Conservation (phyloP, 257 asterid species). For the Penstemon eatonii region DNA sequence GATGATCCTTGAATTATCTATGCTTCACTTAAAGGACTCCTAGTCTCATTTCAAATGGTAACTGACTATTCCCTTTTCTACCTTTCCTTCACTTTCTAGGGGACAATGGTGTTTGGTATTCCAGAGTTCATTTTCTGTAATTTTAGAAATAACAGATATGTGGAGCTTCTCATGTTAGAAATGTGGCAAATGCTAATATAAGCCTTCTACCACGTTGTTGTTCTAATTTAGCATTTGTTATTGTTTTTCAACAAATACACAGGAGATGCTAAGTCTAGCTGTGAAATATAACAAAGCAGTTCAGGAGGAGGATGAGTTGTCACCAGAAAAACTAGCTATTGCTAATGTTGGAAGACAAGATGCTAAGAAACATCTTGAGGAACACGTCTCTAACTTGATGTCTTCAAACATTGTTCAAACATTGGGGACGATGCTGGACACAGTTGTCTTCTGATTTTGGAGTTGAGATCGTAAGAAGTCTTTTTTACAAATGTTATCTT, state of each 20-base stretch:
- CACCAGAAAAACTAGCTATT: slow-evolving; percentile 89
- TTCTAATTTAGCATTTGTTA: not conserved
- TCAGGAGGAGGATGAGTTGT: slow-evolving; percentile 90
- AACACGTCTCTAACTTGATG: slow-evolving; percentile 91
- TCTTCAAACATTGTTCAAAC: slow-evolving; percentile 94
- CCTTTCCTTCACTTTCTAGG: not conserved
- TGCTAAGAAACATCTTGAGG: slow-evolving; percentile 96
- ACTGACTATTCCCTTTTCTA: not conserved
- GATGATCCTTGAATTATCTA: not conserved
- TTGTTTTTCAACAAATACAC: slow-evolving; percentile 31
- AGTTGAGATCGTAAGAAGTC: not conserved
- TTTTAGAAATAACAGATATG: not conserved
- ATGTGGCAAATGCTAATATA: not conserved
- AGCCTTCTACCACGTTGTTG: slow-evolving; percentile 3
- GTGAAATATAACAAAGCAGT: slow-evolving; percentile 92
- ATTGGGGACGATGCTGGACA: slow-evolving; percentile 89
- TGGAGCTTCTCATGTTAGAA: not conserved
- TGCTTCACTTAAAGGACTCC: not conserved
- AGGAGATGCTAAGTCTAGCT: slow-evolving; percentile 90
- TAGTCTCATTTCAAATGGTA: not conserved
- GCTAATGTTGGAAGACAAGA: slow-evolving; percentile 98
- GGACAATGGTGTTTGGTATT: not conserved
- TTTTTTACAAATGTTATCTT: not conserved
- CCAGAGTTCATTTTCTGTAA: not conserved
- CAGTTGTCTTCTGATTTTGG: slow-evolving; percentile 66